Evolutionary conservation across 768 basidiomycete genomes (phyloP).

Genomic region (Mycena crocata): DNA sequence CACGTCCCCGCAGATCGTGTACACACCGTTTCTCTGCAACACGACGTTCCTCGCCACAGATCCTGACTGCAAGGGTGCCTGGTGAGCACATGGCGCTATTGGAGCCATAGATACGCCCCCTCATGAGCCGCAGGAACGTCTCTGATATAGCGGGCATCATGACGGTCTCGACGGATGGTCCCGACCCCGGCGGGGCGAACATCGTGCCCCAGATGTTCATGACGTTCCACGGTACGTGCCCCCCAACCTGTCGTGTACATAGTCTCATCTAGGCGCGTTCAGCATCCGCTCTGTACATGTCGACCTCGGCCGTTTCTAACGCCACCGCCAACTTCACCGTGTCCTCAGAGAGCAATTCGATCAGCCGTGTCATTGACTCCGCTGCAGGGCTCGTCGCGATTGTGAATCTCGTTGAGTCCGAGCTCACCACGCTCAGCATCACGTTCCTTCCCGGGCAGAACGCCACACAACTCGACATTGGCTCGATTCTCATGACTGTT

Average conservation of each 20-base stretch:
- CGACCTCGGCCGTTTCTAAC: conserved; percentile 57
- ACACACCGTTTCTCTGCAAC: conserved; percentile 62
- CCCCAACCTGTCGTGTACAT: not conserved
- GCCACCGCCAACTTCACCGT: conserved; percentile 65
- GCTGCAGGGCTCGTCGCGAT: conserved; percentile 52
- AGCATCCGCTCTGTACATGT: conserved; percentile 60
- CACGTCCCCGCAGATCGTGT: conserved; percentile 54
- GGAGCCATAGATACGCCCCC: not conserved
- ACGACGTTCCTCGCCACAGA: conserved; percentile 31
- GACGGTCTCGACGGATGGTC: conserved; percentile 56
- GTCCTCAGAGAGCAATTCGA: conserved; percentile 48
- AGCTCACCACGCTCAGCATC: conserved; percentile 55
- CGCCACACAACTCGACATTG: conserved; percentile 51
- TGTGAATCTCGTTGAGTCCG: conserved; percentile 52
- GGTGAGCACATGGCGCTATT: conserved; percentile 54
- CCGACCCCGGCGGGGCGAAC: conserved; percentile 51
- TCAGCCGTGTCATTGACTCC: conserved; percentile 54
- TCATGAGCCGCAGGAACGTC: conserved; percentile 41
- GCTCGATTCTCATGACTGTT: conserved; percentile 51
- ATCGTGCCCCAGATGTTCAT: conserved; percentile 70
- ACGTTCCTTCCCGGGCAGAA: conserved; percentile 47
- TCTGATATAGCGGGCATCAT: conserved; percentile 34
- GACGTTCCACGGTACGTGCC: conserved; percentile 59
- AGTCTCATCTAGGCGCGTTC: not conserved
- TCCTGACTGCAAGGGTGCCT: conserved; percentile 55